Percentiles rank a stretch among this genome's conserved stretches.
Evolutionary conservation across 2,329 filamentous ascomycete genomes (phyloP).

Genomic region (Fusarium napiforme): DNA sequence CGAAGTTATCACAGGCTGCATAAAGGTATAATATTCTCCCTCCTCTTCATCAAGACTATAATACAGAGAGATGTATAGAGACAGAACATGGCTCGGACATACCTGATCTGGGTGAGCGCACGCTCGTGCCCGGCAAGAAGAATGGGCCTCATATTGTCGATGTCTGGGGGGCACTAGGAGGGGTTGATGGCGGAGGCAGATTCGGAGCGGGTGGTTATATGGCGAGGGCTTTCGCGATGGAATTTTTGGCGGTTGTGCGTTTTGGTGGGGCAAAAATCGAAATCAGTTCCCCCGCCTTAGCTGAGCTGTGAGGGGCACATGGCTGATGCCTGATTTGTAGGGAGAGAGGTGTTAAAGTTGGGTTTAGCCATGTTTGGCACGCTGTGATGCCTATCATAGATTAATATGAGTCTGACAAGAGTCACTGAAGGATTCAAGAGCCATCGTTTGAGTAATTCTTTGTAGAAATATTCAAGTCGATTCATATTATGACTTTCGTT

Average conservation of each 20-base stretch:
- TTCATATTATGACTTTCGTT: not conserved
- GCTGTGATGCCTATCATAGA: constrained; percentile 23
- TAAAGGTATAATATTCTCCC: constrained; percentile 10
- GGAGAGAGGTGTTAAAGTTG: constrained; percentile 24
- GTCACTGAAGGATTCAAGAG: constrained; percentile 32
- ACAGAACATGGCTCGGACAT: constrained; percentile 48
- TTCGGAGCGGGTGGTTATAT: constrained; percentile 47
- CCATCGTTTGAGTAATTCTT: constrained; percentile 20
- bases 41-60: constrained; percentile 1
- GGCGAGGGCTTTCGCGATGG: constrained; percentile 50
- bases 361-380: constrained; percentile 17
- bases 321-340: constrained; percentile 22
- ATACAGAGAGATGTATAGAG: not conserved
- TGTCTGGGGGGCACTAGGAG: constrained; percentile 42
- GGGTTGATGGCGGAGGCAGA: constrained; percentile 45
- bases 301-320: constrained; percentile 21
- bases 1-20: constrained; percentile 5
- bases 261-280: constrained; percentile 54
- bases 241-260: constrained; percentile 60
- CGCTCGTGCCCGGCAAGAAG: constrained; percentile 96
- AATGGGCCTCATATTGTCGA: constrained; percentile 89
- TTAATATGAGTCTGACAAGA: constrained; percentile 8
- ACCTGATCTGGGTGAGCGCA: constrained; percentile 94
- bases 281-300: constrained; percentile 34
- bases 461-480: not conserved